Evolutionary conservation across 2,329 filamentous ascomycete genomes (phyloP).

Genomic region (Gaeumannomyces sp.): DNA sequence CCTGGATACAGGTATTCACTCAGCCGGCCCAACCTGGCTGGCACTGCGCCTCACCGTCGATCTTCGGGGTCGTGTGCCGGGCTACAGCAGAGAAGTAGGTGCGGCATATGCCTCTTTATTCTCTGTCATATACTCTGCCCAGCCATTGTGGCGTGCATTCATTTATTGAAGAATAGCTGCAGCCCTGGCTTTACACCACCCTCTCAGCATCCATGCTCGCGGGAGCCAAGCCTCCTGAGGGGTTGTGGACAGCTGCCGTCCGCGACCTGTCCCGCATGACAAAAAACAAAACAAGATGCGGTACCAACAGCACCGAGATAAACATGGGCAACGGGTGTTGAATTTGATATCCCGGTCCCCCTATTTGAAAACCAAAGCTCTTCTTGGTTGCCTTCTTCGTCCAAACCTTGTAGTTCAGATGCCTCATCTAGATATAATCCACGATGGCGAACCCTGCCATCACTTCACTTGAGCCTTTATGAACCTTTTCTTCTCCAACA

Average conservation of each 20-base stretch:
- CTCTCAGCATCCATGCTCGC: neutral
- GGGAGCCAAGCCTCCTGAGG: too few species aligned
- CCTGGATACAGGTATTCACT: neutral
- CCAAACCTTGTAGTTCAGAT: neutral
- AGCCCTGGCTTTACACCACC: too few species aligned
- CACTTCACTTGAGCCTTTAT: neutral
- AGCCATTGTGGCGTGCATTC: too few species aligned
- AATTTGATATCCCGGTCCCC: neutral
- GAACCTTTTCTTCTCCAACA: slow-evolving; percentile 1
- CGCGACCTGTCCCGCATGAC: too few species aligned
- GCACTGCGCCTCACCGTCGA: neutral
- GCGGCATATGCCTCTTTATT: neutral
- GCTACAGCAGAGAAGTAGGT: neutral
- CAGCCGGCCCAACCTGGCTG: neutral
- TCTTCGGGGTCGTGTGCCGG: too few species aligned
- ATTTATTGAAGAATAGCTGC: too few species aligned
- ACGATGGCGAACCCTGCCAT: neutral
- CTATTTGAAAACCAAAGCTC: slow-evolving; percentile 1
- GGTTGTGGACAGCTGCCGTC: neutral
- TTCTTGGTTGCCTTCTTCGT: neutral
- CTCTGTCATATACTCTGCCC: neutral
- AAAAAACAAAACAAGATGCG: too few species aligned
- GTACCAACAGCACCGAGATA: neutral
- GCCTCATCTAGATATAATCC: neutral
- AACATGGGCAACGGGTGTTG: neutral